phyloP scores from a whole-genome alignment of 768 basidiomycete species.

The Lepiota subincarnata region DNA sequence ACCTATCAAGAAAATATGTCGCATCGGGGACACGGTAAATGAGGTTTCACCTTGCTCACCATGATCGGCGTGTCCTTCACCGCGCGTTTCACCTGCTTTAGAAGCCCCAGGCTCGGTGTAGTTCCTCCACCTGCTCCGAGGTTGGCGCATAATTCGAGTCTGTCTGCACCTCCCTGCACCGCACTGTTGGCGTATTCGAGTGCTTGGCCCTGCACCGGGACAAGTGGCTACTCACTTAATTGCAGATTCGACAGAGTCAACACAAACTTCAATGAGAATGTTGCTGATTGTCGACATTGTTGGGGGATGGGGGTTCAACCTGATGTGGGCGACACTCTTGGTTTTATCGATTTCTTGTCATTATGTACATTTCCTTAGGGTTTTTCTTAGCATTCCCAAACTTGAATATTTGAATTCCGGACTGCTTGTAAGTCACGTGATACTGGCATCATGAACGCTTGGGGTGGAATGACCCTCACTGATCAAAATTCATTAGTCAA shows the following conservation, averaged over 20 bases:
- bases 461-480: background rate
- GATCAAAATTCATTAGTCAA: background rate
- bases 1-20: constrained; percentile 37
- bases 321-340: background rate
- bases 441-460: background rate
- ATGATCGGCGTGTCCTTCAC: constrained; percentile 58
- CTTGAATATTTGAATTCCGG: background rate
- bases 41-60: constrained; percentile 36
- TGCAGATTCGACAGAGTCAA: constrained; percentile 26
- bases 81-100: constrained; percentile 50
- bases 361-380: background rate
- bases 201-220: background rate
- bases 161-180: constrained; percentile 63
- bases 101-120: constrained; percentile 75
- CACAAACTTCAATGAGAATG: constrained; percentile 23
- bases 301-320: background rate
- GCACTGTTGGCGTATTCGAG: constrained; percentile 43
- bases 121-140: constrained; percentile 74
- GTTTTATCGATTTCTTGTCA: constrained; percentile 2
- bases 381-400: constrained; percentile 1
- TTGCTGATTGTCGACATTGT: constrained; percentile 4
- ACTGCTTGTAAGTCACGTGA: constrained; percentile 3
- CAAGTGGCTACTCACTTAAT: constrained; percentile 16
- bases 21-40: background rate
- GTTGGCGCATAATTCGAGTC: constrained; percentile 74